Evolutionary conservation across 1,284 basidiomycete genomes (phyloP), one percentile per base, ranked within the genome.

Genomic region (Ustilago hordei): DNA sequence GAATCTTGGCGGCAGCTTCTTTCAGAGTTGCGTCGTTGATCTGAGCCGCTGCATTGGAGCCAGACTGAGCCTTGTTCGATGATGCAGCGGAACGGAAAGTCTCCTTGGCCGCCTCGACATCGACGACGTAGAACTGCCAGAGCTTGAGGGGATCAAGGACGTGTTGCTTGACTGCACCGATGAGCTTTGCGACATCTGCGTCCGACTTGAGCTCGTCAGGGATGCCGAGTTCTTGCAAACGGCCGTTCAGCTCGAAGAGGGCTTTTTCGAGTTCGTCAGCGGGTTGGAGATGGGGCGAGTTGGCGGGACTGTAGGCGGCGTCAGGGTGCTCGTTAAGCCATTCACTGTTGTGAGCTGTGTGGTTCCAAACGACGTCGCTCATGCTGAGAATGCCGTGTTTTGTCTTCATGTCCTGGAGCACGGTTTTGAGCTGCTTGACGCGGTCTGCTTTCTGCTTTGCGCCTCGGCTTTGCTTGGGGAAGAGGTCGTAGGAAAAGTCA

Each of bases 281-380:
- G 2, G 81, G 81, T 3, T 79, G 77, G 0, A 84, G 80, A 41
- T 84, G 82, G 1, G 82, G 82, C 31, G 82, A 84, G 65, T 84
- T 84, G 60, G 66, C 68, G 8, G 81, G 81, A 48, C 64, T 82
- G 74, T 84, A 84, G 3, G 71, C 81, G 4, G 81, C 78, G 4
- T 83, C 82, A 9, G 82, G 82, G 47, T 84, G 82, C 12, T 82
- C 78, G 61, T 84, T 76, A 48, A 84, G 78, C 82, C 82, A 84
- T 35, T 69, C 71, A 54, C 73, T 78, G 59, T 80, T 78, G 60
- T 81, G 74, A 0, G 81, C 81, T 4, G 81, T 83, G 65, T 84
- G 82, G 31, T 84, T 84, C 67, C 79, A 74, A 19, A 84, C 82
- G 9, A 84, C 75, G 50, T 84, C 82, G 32, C 72, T 80, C 75